Conservation (phyloP, 2,329 filamentous ascomycete species). For the Alternaria longipes region DNA sequence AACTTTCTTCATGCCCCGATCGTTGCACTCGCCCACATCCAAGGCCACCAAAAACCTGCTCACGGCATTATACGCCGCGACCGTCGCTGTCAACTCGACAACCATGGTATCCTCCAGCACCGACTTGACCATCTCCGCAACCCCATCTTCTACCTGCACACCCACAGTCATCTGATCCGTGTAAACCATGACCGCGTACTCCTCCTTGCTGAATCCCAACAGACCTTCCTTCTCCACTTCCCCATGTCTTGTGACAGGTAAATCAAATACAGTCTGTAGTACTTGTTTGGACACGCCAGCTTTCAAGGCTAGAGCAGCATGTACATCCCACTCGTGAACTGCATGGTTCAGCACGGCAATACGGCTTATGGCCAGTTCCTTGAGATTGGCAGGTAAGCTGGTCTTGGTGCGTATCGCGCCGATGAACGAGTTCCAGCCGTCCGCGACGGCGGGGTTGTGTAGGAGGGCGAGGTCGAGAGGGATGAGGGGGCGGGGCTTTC, state of each 20-base stretch:
- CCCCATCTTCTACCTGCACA: slow-evolving; percentile 72
- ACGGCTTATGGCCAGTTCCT: slow-evolving; percentile 81
- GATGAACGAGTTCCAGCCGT: slow-evolving; percentile 69
- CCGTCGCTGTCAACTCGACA: slow-evolving; percentile 81
- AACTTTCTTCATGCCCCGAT: slow-evolving; percentile 42
- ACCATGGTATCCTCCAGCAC: slow-evolving; percentile 74
- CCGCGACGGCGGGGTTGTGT: slow-evolving; percentile 64
- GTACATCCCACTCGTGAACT: slow-evolving; percentile 86
- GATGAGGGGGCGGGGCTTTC: slow-evolving; percentile 62
- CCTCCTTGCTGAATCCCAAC: slow-evolving; percentile 53
- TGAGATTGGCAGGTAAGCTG: slow-evolving; percentile 61
- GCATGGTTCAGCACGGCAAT: slow-evolving; percentile 85
- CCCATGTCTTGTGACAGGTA: slow-evolving; percentile 33
- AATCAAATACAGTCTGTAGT: slow-evolving; percentile 58
- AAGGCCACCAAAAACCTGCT: slow-evolving; percentile 84
- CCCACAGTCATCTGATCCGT: slow-evolving; percentile 85
- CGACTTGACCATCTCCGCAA: slow-evolving; percentile 69
- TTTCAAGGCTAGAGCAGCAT: slow-evolving; percentile 72
- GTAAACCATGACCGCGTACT: slow-evolving; percentile 76
- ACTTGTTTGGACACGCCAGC: slow-evolving; percentile 67
- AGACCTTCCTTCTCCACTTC: slow-evolving; percentile 27
- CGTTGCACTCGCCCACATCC: slow-evolving; percentile 65
- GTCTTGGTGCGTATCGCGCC: slow-evolving; percentile 65
- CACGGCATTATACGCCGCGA: slow-evolving; percentile 85
- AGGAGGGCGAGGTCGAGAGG: slow-evolving; percentile 65